Percentiles rank a stretch among this genome's conserved stretches.
Conservation (phyloP, 208 protist genomes). For the Trypanosoma avium region DNA sequence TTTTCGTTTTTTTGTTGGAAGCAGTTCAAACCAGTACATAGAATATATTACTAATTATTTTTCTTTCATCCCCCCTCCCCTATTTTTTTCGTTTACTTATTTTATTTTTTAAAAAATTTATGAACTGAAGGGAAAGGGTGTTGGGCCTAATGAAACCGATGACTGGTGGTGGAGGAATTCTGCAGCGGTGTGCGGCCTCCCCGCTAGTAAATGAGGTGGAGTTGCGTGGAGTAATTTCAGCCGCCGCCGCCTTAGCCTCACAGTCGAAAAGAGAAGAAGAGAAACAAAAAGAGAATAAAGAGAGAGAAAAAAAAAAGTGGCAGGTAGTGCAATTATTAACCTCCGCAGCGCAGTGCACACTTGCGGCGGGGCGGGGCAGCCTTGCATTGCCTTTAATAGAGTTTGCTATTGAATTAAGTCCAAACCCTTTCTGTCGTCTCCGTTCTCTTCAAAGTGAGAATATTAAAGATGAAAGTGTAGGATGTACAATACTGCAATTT, state of each 20-base stretch:
- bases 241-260: not conserved
- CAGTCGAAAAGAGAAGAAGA: too few relatives aligned
- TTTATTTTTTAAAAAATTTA: conserved; percentile 1
- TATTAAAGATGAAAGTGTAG: too few relatives aligned
- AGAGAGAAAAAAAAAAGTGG: not conserved
- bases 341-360: conserved; percentile 20
- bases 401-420: conserved; percentile 9
- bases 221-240: conserved; percentile 15
- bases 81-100: conserved; percentile 4
- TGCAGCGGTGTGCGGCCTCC: conserved; percentile 8
- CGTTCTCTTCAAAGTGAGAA: conserved; percentile 4
- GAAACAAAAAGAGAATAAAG: not conserved
- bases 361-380: conserved; percentile 22
- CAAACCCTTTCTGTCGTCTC: conserved; percentile 17
- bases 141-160: not conserved
- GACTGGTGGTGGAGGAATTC: conserved; percentile 1
- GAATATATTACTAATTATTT: conserved; percentile 1
- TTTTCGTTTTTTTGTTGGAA: conserved; percentile 9
- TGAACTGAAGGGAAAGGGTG: too few relatives aligned
- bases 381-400: conserved; percentile 21
- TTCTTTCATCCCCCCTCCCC: conserved; percentile 1
- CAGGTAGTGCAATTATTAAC: conserved; percentile 11
- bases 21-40: too few relatives aligned
- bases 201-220: conserved; percentile 23
- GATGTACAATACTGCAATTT: too few relatives aligned